phyloP scores from a whole-genome alignment of 1,284 basidiomycete species.

The Exobasidium rhododendri region DNA sequence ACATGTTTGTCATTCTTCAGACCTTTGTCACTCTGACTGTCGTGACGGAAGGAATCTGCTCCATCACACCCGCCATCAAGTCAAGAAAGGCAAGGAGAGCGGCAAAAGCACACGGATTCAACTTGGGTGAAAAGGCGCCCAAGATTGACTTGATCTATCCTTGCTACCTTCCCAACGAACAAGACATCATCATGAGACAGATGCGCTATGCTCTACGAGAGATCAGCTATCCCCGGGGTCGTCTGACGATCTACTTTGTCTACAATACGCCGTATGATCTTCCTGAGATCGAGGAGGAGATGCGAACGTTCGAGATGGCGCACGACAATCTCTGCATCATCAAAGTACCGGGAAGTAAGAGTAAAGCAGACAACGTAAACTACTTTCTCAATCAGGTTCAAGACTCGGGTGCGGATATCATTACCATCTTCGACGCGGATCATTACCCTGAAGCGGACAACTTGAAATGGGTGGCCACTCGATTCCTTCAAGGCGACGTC shows the following conservation, averaged over 20 bases:
- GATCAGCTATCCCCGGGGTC: constrained; percentile 36
- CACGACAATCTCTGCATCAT: constrained; percentile 32
- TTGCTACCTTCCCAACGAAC: constrained; percentile 42
- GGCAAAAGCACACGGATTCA: constrained; percentile 20
- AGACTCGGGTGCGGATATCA: constrained; percentile 32
- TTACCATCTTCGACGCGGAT: constrained; percentile 46
- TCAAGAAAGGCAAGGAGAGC: constrained; percentile 31
- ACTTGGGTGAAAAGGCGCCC: constrained; percentile 20
- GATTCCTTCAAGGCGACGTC: constrained; percentile 42
- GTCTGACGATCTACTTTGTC: constrained; percentile 39
- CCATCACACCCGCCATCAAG: constrained; percentile 33
- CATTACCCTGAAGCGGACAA: constrained; percentile 42
- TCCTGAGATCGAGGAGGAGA: constrained; percentile 32
- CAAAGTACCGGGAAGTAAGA: constrained; percentile 42
- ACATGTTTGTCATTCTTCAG: constrained; percentile 29
- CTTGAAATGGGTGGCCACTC: constrained; percentile 34
- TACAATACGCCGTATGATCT: constrained; percentile 47
- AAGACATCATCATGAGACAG: constrained; percentile 46
- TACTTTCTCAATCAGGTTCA: constrained; percentile 34
- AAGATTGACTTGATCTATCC: constrained; percentile 42
- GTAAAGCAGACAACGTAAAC: constrained; percentile 46
- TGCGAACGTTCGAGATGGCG: constrained; percentile 26
- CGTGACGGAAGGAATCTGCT: constrained; percentile 34
- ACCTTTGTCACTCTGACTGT: constrained; percentile 36
- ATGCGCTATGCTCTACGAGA: constrained; percentile 34